Evolutionary conservation across 805 yeast genomes (phyloP).

Genomic region (Komagataella mondaviorum): DNA sequence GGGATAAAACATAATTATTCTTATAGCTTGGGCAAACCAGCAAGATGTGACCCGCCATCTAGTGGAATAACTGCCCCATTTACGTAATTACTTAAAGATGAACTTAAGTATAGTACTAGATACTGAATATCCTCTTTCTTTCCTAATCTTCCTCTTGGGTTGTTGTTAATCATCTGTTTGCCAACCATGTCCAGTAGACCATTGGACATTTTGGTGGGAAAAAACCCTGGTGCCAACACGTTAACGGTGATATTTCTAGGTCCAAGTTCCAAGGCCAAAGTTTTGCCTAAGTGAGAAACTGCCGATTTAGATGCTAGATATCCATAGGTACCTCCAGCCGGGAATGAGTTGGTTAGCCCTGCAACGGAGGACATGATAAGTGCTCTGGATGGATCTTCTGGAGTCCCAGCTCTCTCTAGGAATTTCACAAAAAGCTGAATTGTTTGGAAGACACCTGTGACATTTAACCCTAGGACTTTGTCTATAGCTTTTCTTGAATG

Average conservation of each 20-base stretch:
- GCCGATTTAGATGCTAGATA: constrained; percentile 68
- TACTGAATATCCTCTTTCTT: constrained; percentile 43
- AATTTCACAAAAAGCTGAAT: constrained; percentile 51
- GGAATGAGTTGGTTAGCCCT: constrained; percentile 26
- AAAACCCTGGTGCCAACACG: constrained; percentile 63
- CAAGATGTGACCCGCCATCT: constrained; percentile 54
- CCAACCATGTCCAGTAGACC: constrained; percentile 44
- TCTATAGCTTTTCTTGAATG: constrained; percentile 51
- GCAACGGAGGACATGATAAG: constrained; percentile 57
- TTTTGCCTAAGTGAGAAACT: constrained; percentile 51
- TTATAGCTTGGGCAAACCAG: constrained; percentile 8
- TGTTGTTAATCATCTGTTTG: constrained; percentile 27
- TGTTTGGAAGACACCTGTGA: constrained; percentile 54
- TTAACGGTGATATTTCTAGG: constrained; percentile 57
- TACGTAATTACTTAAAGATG: constrained; percentile 43
- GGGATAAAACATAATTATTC: not conserved
- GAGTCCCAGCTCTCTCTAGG: constrained; percentile 35
- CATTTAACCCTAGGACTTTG: constrained; percentile 50
- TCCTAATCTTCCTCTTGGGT: constrained; percentile 57
- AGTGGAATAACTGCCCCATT: constrained; percentile 58
- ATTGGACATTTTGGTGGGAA: constrained; percentile 63
- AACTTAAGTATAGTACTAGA: constrained; percentile 40
- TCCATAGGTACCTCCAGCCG: constrained; percentile 47
- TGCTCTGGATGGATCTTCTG: constrained; percentile 49
- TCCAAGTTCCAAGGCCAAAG: constrained; percentile 53